Conservation (phyloP, 1,139 yeast species). For the Hyphopichia pseudoburtonii region DNA sequence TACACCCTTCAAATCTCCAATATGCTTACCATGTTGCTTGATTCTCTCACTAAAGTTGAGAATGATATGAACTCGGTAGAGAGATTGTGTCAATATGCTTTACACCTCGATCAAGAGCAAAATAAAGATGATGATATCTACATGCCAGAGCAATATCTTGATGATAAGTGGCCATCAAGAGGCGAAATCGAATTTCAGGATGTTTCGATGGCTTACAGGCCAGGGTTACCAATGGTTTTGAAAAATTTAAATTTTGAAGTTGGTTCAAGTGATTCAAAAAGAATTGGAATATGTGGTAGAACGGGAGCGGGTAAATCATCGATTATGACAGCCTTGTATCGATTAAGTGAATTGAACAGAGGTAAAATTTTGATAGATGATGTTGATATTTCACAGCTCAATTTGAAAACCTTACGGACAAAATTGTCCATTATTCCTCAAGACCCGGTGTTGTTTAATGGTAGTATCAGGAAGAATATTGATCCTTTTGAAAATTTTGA, state of each 20-base stretch:
- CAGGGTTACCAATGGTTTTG: constrained; percentile 18
- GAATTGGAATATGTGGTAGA: constrained; percentile 63
- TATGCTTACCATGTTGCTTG: constrained; percentile 22
- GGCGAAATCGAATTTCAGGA: constrained; percentile 16
- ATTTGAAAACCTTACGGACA: constrained; percentile 23
- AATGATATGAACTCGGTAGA: constrained; percentile 32
- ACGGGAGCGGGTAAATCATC: constrained; percentile 70
- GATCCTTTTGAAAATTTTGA: constrained; percentile 16
- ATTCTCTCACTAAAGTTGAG: constrained; percentile 28
- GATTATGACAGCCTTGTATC: constrained; percentile 55
- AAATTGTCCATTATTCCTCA: constrained; percentile 20
- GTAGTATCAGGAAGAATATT: constrained; percentile 15
- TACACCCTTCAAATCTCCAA: constrained; percentile 27
- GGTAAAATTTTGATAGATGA: constrained; percentile 53
- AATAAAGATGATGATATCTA: constrained; percentile 43
- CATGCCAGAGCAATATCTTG: constrained; percentile 10
- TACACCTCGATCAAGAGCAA: constrained; percentile 55
- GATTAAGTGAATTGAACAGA: constrained; percentile 44
- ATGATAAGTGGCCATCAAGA: not conserved
- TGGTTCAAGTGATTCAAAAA: constrained; percentile 39
- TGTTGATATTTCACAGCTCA: constrained; percentile 46
- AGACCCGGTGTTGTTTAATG: constrained; percentile 19
- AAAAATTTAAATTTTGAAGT: constrained; percentile 27
- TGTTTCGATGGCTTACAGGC: constrained; percentile 18
- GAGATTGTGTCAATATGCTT: constrained; percentile 26